Evolutionary conservation across 139 green algal species (phyloP).

Genomic region (Chlamydomonas eustigma): DNA sequence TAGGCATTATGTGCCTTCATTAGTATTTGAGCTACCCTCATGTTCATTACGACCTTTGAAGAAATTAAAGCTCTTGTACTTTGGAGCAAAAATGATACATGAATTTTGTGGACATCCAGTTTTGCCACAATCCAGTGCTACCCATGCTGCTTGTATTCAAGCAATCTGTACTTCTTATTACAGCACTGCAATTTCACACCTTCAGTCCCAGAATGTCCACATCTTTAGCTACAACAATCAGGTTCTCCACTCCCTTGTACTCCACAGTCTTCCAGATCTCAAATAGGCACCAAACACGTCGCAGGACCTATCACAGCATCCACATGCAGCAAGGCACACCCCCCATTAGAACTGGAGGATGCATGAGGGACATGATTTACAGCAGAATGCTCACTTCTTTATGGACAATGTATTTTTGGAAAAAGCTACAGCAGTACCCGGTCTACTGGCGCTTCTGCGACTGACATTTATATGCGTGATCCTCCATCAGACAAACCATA

Average conservation of each 20-base stretch:
- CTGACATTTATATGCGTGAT: not conserved
- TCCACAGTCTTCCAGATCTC: constrained; percentile 16
- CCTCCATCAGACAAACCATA: not conserved
- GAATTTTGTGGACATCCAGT: no score
- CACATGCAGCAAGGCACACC: not conserved
- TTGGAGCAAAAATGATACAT: no score
- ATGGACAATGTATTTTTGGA: not conserved
- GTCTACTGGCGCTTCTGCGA: no score
- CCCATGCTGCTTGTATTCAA: no score
- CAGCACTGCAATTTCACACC: constrained; percentile 5
- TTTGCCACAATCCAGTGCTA: no score
- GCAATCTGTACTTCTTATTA: no score
- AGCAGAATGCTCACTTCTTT: not conserved
- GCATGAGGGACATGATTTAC: not conserved
- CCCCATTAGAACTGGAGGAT: not conserved
- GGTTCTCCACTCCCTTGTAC: not conserved
- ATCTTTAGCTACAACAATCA: constrained; percentile 6
- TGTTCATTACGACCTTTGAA: no score
- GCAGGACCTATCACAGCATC: constrained; percentile 1
- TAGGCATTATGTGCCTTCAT: no score
- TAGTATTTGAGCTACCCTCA: no score
- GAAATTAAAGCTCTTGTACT: no score
- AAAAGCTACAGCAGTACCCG: not conserved
- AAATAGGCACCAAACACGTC: constrained; percentile 14
- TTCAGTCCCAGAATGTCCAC: constrained; percentile 10